Evolutionary conservation across 2,329 filamentous ascomycete species (phyloP).

Genomic region (Nigrospora sphaerica): DNA sequence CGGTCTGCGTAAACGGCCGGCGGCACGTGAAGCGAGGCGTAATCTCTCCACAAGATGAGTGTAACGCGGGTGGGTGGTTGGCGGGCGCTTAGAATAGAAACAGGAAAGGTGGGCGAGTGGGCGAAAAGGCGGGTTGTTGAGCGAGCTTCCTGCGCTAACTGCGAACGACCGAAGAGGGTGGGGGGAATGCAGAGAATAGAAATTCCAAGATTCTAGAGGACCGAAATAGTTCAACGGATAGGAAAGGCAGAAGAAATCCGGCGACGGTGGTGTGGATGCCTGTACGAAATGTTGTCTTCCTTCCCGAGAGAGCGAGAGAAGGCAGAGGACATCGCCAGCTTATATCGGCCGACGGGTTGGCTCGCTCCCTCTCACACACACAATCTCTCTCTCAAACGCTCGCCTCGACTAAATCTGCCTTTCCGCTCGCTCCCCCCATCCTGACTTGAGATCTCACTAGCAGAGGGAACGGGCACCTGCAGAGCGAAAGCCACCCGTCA

Average conservation of each 20-base stretch:
- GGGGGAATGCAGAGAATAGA: not conserved
- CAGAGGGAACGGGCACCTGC: no score
- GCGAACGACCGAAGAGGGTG: not conserved
- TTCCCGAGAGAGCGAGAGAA: not conserved
- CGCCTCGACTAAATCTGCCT: no score
- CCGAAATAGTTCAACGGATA: not conserved
- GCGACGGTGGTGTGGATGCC: not conserved
- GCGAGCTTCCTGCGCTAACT: slow-evolving; percentile 12
- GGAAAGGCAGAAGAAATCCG: not conserved
- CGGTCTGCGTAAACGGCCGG: slow-evolving; percentile 10
- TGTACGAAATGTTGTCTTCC: not conserved
- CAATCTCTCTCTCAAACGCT: no score
- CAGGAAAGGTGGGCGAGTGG: slow-evolving; percentile 10
- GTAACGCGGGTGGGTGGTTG: slow-evolving; percentile 11
- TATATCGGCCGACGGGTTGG: not conserved
- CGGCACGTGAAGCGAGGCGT: slow-evolving; percentile 16
- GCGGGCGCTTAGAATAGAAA: slow-evolving; percentile 23
- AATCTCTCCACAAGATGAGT: slow-evolving; percentile 13
- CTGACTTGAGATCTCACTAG: no score
- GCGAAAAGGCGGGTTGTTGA: slow-evolving; percentile 13
- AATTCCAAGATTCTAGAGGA: not conserved
- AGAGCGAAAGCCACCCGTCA: no score
- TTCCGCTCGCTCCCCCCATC: no score
- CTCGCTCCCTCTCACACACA: no score
- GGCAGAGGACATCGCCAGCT: not conserved